Evolutionary conservation across 345 rosid genomes (phyloP), one percentile per base, ranked within the genome.

Genomic region (Kandelia obovata): DNA sequence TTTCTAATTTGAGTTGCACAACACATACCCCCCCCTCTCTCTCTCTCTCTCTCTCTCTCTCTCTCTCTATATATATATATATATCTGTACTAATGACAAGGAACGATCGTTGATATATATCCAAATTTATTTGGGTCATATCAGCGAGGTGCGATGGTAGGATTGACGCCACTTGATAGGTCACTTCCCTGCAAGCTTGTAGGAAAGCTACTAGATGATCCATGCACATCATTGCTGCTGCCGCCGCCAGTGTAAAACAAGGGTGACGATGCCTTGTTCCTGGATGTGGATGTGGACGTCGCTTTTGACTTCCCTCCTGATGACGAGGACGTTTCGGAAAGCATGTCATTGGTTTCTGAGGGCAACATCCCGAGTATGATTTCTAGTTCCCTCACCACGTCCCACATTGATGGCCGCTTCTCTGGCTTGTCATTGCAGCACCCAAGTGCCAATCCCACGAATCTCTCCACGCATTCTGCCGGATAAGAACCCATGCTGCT

Each of bases 371-470:
- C 52, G 47, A 68, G 60, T 21, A 85, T 59, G 59, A 81, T 74
- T 76, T 83, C 89, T 19, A 83, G 70, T 76, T 85, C 85, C 67
- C 87, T 72, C 30, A 83, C 89, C 15, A 79, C 76, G 47, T 79
- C 81, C 70, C 68, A 56, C 85, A 85, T 85, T 46, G 78, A 27
- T 21, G 81, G 89, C 34, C 87, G 73, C 26, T 19, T 31, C 39
- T 78, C 73, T 0, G 76, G 77, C 10, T 73, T 58, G 35, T 83
- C 84, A 58, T 53, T 65, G 26, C 83, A 79, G 67, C 87, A 85
- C 58, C 46, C 72, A 9, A 85, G 76, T 39, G 85, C 87, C 62
- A 85, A 60, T 52, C 69, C 83, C 80, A 81, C 68, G 58, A 81
- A 83, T 37, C 74, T 81, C 68, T 76, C 56, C 6, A 79, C 73